Conservation (phyloP, 768 basidiomycete species). For the Serendipita sp. region DNA sequence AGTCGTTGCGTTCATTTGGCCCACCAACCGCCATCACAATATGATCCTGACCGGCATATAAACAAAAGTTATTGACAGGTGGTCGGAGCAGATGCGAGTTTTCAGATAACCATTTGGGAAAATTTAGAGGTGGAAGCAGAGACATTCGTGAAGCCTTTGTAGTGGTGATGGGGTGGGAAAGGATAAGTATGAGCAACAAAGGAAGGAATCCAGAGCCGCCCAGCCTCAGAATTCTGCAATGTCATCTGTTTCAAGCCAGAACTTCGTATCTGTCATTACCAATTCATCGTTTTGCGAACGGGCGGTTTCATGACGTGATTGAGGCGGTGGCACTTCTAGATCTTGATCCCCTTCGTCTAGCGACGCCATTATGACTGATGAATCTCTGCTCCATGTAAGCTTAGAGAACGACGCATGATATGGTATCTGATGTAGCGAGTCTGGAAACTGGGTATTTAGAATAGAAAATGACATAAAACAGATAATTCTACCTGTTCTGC, state of each 20-base stretch:
- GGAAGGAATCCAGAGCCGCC: background rate
- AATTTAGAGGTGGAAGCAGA: slow-evolving; percentile 68
- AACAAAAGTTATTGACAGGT: slow-evolving; percentile 83
- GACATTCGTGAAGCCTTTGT: slow-evolving; percentile 33
- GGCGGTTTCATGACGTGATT: slow-evolving; percentile 17
- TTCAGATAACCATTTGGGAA: slow-evolving; percentile 73
- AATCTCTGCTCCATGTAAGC: background rate
- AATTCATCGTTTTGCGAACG: slow-evolving; percentile 11
- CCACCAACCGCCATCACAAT: slow-evolving; percentile 95
- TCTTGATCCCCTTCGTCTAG: slow-evolving; percentile 23
- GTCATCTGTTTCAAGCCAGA: slow-evolving; percentile 22
- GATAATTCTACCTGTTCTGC: background rate
- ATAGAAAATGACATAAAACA: background rate
- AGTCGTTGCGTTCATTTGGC: slow-evolving; percentile 87
- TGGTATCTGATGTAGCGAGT: slow-evolving; percentile 9
- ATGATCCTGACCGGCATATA: slow-evolving; percentile 71
- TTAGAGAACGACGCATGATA: slow-evolving; percentile 21
- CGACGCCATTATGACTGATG: background rate
- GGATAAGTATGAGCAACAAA: background rate
- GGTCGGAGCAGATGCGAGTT: slow-evolving; percentile 71
- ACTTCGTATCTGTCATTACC: slow-evolving; percentile 16
- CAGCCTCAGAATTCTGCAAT: slow-evolving; percentile 20
- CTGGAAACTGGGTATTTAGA: background rate
- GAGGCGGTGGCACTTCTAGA: slow-evolving; percentile 16
- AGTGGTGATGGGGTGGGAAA: no score